Evolutionary conservation across 352 stramenopile species (phyloP), one percentile per base, ranked within the genome.

Genomic region (Phytophthora kernoviae): DNA sequence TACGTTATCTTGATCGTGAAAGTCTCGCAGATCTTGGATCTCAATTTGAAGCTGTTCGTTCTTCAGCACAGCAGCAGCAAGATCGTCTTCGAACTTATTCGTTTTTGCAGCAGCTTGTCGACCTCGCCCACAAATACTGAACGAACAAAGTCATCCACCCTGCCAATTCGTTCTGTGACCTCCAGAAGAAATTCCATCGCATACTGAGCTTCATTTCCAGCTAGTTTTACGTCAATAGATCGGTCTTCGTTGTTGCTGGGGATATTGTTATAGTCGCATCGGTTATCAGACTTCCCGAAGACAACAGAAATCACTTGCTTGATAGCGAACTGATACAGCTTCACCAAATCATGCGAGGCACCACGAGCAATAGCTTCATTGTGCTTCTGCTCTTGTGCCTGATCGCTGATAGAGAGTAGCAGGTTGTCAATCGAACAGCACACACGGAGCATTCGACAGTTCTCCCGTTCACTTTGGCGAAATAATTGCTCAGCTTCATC

Each of bases 341-440:
- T 62, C 5, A 81, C 42, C 0, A 91, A 52, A 40, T 79, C 68
- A 9, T 58, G 69, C 0, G 81, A 75, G 5, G 81, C 68, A 5
- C 70, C 77, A 14, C 70, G 70, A 4, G 65, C 75, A 53, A 89
- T 79, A 0, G 62, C 70, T 11, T 81, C 56, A 21, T 75, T 67
- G 11, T 71, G 59, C 36, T 87, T 90, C 26, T 88, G 54, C 36
- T 86, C 63, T 30, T 87, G 72, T 6, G 76, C 61, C 5, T 66
- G 76, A 44, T 77, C 75, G 0, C 69, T 69, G 7, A 90, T 79
- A 1, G 78, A 75, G 9, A 88, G 49, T 18, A 90, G 60, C 3
- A 90, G 43, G 30, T 88, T 90, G 50, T 90, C 78, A 18, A 90
- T 55, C 2, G 81, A 90, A 50, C 78, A 88, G 52, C 78, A 88